Conservation (phyloP, 768 basidiomycete genomes). For the Boletellus sp. region DNA sequence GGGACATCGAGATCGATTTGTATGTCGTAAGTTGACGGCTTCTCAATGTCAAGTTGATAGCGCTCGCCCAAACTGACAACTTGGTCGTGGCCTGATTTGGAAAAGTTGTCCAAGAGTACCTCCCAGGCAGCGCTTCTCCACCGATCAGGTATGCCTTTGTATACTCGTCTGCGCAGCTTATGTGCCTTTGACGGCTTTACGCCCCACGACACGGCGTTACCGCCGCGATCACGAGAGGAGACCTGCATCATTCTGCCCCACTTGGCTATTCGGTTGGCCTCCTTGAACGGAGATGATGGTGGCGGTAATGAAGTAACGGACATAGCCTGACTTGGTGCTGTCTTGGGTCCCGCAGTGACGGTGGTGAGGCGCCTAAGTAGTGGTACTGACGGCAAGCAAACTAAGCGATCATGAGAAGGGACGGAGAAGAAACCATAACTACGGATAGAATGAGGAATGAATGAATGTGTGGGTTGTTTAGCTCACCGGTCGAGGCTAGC, state of each 20-base stretch:
- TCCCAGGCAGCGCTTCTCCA: constrained; percentile 96
- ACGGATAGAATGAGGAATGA: constrained; percentile 11
- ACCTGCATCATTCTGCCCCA: constrained; percentile 91
- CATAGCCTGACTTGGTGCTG: constrained; percentile 43
- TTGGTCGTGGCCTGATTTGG: constrained; percentile 44
- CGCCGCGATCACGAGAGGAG: constrained; percentile 64
- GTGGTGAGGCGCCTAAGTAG: constrained; percentile 54
- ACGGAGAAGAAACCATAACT: constrained; percentile 92
- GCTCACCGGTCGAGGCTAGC: constrained; percentile 83
- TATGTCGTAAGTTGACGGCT: constrained; percentile 85
- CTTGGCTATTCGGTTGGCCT: constrained; percentile 76
- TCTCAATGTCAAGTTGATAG: constrained; percentile 66
- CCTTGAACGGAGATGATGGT: constrained; percentile 49
- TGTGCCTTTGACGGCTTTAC: constrained; percentile 60
- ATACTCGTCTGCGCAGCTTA: constrained; percentile 73
- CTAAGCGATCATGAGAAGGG: constrained; percentile 79
- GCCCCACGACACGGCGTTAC: constrained; percentile 72
- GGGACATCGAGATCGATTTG: constrained; percentile 99
- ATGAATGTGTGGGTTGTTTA: neutral
- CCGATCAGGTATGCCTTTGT: constrained; percentile 95
- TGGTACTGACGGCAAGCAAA: constrained; percentile 63
- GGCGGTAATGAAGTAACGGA: constrained; percentile 48
- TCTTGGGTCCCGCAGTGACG: constrained; percentile 43
- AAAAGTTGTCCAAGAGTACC: constrained; percentile 59
- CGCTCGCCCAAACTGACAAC: constrained; percentile 42